These are phyloP conservation scores for Trichomonascus vanleenenianus DNA, from an alignment of 805 yeast species.

Conservation along the genomic window DNA sequence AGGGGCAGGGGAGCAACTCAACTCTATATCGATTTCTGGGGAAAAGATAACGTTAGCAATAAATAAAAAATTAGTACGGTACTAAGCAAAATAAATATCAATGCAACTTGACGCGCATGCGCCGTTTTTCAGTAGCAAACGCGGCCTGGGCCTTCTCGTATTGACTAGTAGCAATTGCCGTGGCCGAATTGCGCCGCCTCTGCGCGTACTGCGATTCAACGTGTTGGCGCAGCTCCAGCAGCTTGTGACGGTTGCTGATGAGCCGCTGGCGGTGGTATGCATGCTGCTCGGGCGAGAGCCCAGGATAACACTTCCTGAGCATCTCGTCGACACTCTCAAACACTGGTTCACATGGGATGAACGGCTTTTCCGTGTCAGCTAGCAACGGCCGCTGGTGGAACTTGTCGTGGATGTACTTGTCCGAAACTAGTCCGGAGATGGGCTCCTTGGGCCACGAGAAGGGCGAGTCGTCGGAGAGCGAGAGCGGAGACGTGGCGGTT, in stretches of 20 bases:
- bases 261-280: constrained; percentile 15
- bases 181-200: background rate
- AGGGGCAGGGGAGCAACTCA: too few relatives aligned
- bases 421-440: constrained; percentile 4
- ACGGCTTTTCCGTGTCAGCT: constrained; percentile 19
- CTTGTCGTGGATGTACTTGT: constrained; percentile 14
- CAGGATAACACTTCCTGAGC: constrained; percentile 16
- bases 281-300: constrained; percentile 8
- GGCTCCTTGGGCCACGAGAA: background rate
- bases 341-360: constrained; percentile 18
- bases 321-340: constrained; percentile 15
- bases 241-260: constrained; percentile 17
- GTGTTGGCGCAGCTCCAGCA: constrained; percentile 9
- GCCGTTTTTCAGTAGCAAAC: background rate
- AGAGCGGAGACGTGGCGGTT: constrained; percentile 2
- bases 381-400: constrained; percentile 16
- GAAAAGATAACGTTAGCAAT: background rate
- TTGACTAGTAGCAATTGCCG: background rate
- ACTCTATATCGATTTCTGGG: too few relatives aligned
- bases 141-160: too few relatives aligned
- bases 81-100: background rate
- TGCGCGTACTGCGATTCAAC: constrained; percentile 10
- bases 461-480: background rate
- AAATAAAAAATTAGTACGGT: background rate
- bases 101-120: background rate